Percentiles rank a stretch among this genome's conserved stretches.
Evolutionary conservation across 2,329 filamentous ascomycete genomes (phyloP).

Genomic region (Phaeosphaeriaceae sp.): DNA sequence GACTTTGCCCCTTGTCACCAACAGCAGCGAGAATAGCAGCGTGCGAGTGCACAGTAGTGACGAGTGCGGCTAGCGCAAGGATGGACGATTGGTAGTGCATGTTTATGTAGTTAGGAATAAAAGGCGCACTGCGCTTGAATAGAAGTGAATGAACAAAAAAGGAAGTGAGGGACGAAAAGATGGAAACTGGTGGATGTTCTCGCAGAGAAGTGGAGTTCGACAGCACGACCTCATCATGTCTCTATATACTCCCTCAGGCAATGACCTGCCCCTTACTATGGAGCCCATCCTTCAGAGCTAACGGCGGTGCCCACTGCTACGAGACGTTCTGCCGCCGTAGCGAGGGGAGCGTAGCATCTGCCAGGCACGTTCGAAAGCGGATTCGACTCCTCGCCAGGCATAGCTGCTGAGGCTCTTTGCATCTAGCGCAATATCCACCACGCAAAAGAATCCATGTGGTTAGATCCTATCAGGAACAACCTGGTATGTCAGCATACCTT

Average conservation of each 20-base stretch:
- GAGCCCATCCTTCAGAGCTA: conserved; percentile 9
- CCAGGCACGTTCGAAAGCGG: conserved; percentile 3
- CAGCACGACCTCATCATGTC: not conserved
- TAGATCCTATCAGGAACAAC: conserved; percentile 5
- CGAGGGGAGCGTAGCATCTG: conserved; percentile 9
- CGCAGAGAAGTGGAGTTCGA: not conserved
- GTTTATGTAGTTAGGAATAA: conserved; percentile 16
- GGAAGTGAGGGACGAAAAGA: conserved; percentile 14
- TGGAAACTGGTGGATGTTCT: not conserved
- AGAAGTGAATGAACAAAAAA: conserved; percentile 29
- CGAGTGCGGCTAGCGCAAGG: conserved; percentile 39
- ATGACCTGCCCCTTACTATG: conserved; percentile 6
- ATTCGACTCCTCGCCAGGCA: conserved; percentile 8
- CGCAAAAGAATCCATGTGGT: conserved; percentile 8
- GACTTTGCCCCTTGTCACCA: conserved; percentile 37
- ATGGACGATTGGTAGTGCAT: conserved; percentile 35
- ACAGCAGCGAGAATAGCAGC: conserved; percentile 39
- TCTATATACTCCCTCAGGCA: conserved; percentile 3
- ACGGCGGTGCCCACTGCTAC: conserved; percentile 29
- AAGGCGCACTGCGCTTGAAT: conserved; percentile 37
- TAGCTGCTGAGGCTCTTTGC: conserved; percentile 5
- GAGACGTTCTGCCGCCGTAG: conserved; percentile 25
- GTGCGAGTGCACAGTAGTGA: conserved; percentile 39
- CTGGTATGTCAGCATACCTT: conserved; percentile 15
- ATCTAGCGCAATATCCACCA: conserved; percentile 14